Evolutionary conservation across 257 asterid species (phyloP).

Genomic region (Nyctanthes arbortristis): DNA sequence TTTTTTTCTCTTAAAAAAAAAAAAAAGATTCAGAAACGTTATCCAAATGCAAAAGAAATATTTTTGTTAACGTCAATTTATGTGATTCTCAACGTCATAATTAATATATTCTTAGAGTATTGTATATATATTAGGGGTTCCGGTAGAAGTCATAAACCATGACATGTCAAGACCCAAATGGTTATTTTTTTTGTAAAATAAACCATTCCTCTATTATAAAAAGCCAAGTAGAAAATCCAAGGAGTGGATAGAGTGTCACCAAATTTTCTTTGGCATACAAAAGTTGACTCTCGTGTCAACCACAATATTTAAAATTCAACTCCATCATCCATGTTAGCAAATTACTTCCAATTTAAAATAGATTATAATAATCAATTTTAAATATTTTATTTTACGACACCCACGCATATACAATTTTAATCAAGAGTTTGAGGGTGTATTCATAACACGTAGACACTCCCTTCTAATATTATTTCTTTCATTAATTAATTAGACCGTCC

Average conservation of each 20-base stretch:
- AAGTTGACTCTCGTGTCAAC: background rate
- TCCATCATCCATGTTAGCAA: too few relatives aligned
- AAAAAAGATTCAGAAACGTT: conserved; percentile 12
- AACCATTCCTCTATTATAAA: conserved; percentile 26
- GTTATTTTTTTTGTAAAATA: conserved; percentile 22
- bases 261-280: conserved; percentile 6
- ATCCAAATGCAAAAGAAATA: conserved; percentile 4
- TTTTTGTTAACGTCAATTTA: conserved; percentile 16
- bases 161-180: conserved; percentile 32
- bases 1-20: too few relatives aligned
- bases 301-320: background rate
- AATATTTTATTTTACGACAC: too few relatives aligned
- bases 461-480: too few relatives aligned
- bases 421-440: too few relatives aligned
- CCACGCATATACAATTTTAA: too few relatives aligned
- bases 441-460: too few relatives aligned
- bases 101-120: conserved; percentile 25
- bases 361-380: too few relatives aligned
- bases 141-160: conserved; percentile 31
- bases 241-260: conserved; percentile 20
- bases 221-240: conserved; percentile 31
- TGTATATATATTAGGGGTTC: conserved; percentile 4
- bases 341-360: too few relatives aligned
- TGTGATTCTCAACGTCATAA: conserved; percentile 24
- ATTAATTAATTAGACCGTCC: too few relatives aligned